Evolutionary conservation across 176 grass and related monocot species (phyloP).

Genomic region (Cymbopogon citratus): DNA sequence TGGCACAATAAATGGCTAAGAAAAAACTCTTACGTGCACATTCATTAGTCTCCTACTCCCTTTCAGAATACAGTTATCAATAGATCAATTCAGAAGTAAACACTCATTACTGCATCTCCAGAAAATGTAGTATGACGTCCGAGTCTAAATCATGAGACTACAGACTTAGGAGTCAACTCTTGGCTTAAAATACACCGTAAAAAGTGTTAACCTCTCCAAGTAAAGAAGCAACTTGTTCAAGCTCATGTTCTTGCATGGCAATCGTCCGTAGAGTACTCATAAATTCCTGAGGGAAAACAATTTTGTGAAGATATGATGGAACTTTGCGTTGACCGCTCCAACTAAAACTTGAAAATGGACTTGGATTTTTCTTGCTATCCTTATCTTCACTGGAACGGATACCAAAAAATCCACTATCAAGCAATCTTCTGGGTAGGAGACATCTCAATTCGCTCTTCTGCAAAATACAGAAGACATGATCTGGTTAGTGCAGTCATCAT

Average conservation of each 20-base stretch:
- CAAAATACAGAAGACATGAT: constrained; percentile 24
- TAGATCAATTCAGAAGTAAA: neutral
- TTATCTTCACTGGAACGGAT: constrained; percentile 31
- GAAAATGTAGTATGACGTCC: neutral
- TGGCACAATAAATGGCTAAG: neutral
- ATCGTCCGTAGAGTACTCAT: constrained; percentile 62
- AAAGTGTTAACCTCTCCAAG: constrained; percentile 53
- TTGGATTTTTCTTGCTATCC: constrained; percentile 30
- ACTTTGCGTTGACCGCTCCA: constrained; percentile 82
- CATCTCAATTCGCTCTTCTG: constrained; percentile 87
- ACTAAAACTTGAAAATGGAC: constrained; percentile 48
- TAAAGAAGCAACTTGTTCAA: constrained; percentile 55
- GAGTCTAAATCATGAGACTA: too few relatives aligned
- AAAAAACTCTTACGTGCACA: neutral
- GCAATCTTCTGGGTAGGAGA: constrained; percentile 67
- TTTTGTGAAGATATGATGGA: constrained; percentile 69
- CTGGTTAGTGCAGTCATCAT: neutral
- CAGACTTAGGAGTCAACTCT: neutral
- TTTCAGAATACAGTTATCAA: neutral
- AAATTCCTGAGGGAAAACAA: constrained; percentile 82
- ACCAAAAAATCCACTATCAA: constrained; percentile 78
- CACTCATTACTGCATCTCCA: neutral
- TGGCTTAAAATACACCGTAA: neutral
- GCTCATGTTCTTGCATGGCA: constrained; percentile 86
- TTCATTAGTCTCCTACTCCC: neutral